Conservation (phyloP, 202 grass and related monocot genomes). For the Saccharum hybrid region DNA sequence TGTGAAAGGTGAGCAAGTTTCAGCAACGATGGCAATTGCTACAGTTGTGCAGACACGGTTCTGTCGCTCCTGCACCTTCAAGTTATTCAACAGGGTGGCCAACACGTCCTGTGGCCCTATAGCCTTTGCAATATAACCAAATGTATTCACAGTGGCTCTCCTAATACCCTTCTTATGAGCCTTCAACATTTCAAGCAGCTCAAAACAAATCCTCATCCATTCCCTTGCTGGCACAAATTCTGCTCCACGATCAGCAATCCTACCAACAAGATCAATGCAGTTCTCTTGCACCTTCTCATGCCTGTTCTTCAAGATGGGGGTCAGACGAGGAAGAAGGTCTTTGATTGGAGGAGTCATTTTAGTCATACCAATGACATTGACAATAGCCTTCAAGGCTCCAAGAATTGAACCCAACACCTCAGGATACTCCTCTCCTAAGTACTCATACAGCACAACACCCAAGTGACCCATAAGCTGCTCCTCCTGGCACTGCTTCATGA, state of each 20-base stretch:
- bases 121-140: conserved; percentile 98
- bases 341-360: conserved; percentile 99
- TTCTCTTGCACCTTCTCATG: conserved; percentile 99
- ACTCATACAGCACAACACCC: conserved; percentile 96
- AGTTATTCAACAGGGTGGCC: conserved; percentile 54
- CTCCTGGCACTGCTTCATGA: conserved; percentile 98
- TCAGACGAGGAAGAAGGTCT: conserved; percentile 95
- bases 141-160: conserved; percentile 95
- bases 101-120: conserved; percentile 97
- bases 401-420: conserved; percentile 96
- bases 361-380: conserved; percentile 99
- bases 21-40: conserved; percentile 95
- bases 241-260: conserved; percentile 97
- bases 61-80: conserved; percentile 95
- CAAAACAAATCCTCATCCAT: conserved; percentile 99
- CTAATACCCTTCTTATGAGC: conserved; percentile 98
- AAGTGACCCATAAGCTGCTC: conserved; percentile 98
- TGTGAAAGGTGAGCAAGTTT: conserved; percentile 96
- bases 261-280: conserved; percentile 95
- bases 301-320: conserved; percentile 95
- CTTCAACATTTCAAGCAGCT: conserved; percentile 99
- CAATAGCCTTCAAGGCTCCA: conserved; percentile 92
- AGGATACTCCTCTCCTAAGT: conserved; percentile 94
- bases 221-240: conserved; percentile 97
- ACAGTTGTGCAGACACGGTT: conserved; percentile 98